Conservation (phyloP, 257 asterid genomes). For the Henckelia pumila region DNA sequence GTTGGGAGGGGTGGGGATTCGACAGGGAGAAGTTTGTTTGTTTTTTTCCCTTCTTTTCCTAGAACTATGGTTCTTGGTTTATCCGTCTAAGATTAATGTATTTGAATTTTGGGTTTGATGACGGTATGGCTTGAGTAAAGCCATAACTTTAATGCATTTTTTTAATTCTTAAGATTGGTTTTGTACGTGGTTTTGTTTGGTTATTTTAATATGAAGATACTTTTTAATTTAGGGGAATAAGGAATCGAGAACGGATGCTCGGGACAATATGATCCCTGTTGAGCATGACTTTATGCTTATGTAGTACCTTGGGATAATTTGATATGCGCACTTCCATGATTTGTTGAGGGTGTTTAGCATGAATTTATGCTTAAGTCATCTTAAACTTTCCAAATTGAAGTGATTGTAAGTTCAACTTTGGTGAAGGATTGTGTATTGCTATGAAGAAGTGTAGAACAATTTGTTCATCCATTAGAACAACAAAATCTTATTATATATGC, state of each 20-base stretch:
- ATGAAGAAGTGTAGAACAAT: too few relatives aligned
- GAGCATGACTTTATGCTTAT: neutral
- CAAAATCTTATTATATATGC: neutral
- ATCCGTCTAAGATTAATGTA: conserved; percentile 1
- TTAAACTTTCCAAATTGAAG: too few relatives aligned
- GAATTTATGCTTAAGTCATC: neutral
- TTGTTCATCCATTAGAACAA: too few relatives aligned
- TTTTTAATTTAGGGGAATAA: conserved; percentile 8
- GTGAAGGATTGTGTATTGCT: too few relatives aligned
- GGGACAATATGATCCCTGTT: conserved; percentile 17
- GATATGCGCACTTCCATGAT: conserved; percentile 15
- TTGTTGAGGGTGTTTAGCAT: neutral
- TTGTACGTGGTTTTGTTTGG: neutral
- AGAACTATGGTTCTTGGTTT: conserved; percentile 15
- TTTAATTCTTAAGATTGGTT: neutral
- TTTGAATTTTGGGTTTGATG: conserved; percentile 8
- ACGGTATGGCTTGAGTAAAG: conserved; percentile 17
- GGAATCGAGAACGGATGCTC: neutral
- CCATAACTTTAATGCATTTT: neutral
- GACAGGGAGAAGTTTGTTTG: conserved; percentile 36
- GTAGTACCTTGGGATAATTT: conserved; percentile 12
- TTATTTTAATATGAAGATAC: neutral
- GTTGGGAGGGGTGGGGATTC: conserved; percentile 18
- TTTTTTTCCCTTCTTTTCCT: conserved; percentile 18
- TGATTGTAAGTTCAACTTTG: too few relatives aligned